A percentile compares a stretch with the other conserved stretches of the same genome.
phyloP scores from a whole-genome alignment of 805 yeast species.

The Millerozyma miso region DNA sequence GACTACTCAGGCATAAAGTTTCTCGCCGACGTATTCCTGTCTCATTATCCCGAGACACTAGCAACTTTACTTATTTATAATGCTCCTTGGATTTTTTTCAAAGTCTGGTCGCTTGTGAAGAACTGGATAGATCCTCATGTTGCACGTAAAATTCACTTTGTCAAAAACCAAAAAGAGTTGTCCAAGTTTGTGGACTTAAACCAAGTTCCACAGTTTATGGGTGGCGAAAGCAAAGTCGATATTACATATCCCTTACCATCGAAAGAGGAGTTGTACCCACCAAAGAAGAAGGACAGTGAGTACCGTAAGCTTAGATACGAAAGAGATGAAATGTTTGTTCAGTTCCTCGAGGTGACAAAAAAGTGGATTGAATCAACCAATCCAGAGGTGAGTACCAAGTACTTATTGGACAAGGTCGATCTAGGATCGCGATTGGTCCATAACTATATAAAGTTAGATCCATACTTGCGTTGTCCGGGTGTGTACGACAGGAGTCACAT shows the following conservation, averaged over 20 bases:
- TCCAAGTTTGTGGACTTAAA: constrained; percentile 51
- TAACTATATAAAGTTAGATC: constrained; percentile 71
- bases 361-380: constrained; percentile 72
- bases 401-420: constrained; percentile 50
- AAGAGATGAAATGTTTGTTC: constrained; percentile 50
- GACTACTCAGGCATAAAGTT: constrained; percentile 90
- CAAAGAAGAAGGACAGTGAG: constrained; percentile 28
- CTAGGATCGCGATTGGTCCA: constrained; percentile 50
- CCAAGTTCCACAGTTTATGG: constrained; percentile 61
- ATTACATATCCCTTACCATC: constrained; percentile 6
- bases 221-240: constrained; percentile 50
- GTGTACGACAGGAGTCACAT: constrained; percentile 76
- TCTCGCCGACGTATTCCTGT: constrained; percentile 85
- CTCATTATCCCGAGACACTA: constrained; percentile 92
- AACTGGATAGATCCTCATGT: constrained; percentile 94
- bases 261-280: constrained; percentile 3
- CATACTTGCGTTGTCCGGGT: constrained; percentile 75
- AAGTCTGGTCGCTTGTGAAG: constrained; percentile 89
- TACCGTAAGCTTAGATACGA: constrained; percentile 43
- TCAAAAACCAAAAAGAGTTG: constrained; percentile 62
- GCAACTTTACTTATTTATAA: constrained; percentile 82
- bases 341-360: constrained; percentile 61
- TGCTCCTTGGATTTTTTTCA: constrained; percentile 96
- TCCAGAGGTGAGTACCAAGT: constrained; percentile 43
- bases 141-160: constrained; percentile 79